phyloP scores from a whole-genome alignment of 1,284 basidiomycete genomes.

The Ustilago xerochloae region DNA sequence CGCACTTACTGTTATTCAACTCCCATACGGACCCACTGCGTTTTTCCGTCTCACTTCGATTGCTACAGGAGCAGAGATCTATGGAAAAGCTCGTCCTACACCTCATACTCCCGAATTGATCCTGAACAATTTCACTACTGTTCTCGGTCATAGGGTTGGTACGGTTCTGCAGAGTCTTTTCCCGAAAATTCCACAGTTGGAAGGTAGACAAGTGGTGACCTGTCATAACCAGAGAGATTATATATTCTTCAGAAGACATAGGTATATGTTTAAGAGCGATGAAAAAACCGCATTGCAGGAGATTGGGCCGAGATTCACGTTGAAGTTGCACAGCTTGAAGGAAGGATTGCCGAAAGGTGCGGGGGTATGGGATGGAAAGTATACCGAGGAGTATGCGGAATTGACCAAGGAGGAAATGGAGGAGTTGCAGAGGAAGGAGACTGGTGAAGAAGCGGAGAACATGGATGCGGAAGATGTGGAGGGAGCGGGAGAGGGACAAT shows the following conservation, averaged over 20 bases:
- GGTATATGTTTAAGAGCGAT: slow-evolving; percentile 87
- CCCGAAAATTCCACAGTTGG: slow-evolving; percentile 92
- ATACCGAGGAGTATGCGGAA: slow-evolving; percentile 60
- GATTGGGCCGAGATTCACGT: slow-evolving; percentile 95
- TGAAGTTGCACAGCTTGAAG: slow-evolving; percentile 89
- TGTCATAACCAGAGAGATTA: slow-evolving; percentile 98
- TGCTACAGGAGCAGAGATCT: slow-evolving; percentile 83
- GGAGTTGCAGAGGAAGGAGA: slow-evolving; percentile 21
- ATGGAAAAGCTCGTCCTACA: slow-evolving; percentile 88
- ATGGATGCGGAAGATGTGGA: background rate
- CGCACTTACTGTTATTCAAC: slow-evolving; percentile 88
- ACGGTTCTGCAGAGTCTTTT: slow-evolving; percentile 95
- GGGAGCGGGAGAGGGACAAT: background rate
- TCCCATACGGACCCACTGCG: slow-evolving; percentile 92
- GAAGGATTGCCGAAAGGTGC: slow-evolving; percentile 80
- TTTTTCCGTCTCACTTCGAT: slow-evolving; percentile 95
- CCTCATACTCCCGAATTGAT: slow-evolving; percentile 95
- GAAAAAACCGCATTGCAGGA: slow-evolving; percentile 91
- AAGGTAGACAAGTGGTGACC: slow-evolving; percentile 96
- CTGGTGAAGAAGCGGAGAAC: slow-evolving; percentile 10
- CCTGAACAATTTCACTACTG: slow-evolving; percentile 92
- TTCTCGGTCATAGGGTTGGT: slow-evolving; percentile 91
- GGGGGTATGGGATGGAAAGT: slow-evolving; percentile 75
- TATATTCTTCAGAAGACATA: slow-evolving; percentile 94
- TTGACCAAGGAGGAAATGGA: slow-evolving; percentile 57